Base-by-base conservation (phyloP, 2,329 filamentous ascomycete genomes). In the Aspergillus ochraceus region DNA sequence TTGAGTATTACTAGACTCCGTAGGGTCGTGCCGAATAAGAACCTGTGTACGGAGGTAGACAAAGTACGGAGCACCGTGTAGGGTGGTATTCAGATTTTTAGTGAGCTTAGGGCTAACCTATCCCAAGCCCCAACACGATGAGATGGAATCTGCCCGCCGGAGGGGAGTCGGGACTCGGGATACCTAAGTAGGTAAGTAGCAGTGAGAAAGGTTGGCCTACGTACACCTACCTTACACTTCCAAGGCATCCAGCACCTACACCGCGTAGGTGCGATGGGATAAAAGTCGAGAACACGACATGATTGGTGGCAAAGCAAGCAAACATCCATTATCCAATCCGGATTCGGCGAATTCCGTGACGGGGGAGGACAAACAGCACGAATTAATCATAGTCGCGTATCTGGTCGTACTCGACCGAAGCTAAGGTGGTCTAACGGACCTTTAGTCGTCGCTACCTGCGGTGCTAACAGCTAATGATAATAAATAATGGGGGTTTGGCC, bases 291-390 rank as follows among this genome's bases (percentile, higher is more conserved):
- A 8, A 47, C 9, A 10, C 19, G 22, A 14, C 19, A 4, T 47
- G 6, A 47, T 47, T 47, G 45, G 45, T 24, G 45, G 45, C 45
- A 14, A 47, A 47, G 45, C 4, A 24, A 47, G 45, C 45, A 47
- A 47, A 24, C 19, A 2, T 22, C 19, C 45, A 47, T 20, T 47
- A 9, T 10, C 45, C 45, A 47, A 47, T 47, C 45, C 45, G 4
- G 11, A 47, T 22, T 49, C 54, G 46, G 50, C 50, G 47, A 57
- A 54, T 54, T 26, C 56, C 54, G 51, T 49, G 32, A 26, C 54
- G 58, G 55, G 20, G 45, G 24, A 22, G 22, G 45, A 47, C 19
- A 47, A 47, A 12, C 19, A n/a, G 36, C 36, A 42, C 14, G 36
- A 42, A 42, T 29, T n/a, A n/a, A 42, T 42, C 17, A 14, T 42